These are phyloP conservation scores for Dillenia suffruticosa DNA, from an alignment of 164 flowering plant species.

Conservation along the genomic window DNA sequence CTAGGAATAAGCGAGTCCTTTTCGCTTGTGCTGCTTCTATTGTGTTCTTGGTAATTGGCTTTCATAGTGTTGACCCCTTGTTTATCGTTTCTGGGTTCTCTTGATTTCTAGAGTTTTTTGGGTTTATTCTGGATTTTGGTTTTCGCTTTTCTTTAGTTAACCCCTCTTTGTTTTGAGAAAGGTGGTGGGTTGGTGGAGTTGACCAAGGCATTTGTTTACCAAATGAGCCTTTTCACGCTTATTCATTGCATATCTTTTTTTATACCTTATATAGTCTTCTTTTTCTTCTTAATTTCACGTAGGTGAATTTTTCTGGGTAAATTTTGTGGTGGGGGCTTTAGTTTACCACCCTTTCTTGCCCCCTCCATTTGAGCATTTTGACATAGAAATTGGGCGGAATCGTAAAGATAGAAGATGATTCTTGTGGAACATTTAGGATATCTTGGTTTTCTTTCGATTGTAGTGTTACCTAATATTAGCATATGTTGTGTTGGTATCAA, in stretches of 20 bases:
- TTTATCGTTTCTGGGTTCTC: conserved; percentile 8
- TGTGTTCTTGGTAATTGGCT: too few species aligned
- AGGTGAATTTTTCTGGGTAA: too few species aligned
- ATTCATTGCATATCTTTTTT: too few species aligned
- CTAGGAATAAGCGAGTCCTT: too few species aligned
- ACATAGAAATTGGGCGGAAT: too few species aligned
- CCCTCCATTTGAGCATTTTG: too few species aligned
- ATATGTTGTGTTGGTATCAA: too few species aligned
- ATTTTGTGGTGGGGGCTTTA: conserved; percentile 2
- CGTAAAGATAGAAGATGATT: too few species aligned
- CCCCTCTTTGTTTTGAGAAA: conserved; percentile 18
- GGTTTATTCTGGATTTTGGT: conserved; percentile 4
- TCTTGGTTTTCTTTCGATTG: too few species aligned
- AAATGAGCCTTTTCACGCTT: background rate
- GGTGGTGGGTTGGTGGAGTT: conserved; percentile 65
- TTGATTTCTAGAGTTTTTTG: conserved; percentile 8
- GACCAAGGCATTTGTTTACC: conserved; percentile 27
- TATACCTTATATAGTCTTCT: background rate
- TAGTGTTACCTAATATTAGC: too few species aligned
- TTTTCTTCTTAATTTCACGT: background rate
- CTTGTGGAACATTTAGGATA: too few species aligned
- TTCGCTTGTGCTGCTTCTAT: too few species aligned
- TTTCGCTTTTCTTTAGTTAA: background rate
- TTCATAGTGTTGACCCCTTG: background rate
- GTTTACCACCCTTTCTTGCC: background rate